A percentile compares a stretch with the other conserved stretches of the same genome.
Evolutionary conservation across 345 rosid genomes (phyloP).

Genomic region (Excoecaria agallocha): DNA sequence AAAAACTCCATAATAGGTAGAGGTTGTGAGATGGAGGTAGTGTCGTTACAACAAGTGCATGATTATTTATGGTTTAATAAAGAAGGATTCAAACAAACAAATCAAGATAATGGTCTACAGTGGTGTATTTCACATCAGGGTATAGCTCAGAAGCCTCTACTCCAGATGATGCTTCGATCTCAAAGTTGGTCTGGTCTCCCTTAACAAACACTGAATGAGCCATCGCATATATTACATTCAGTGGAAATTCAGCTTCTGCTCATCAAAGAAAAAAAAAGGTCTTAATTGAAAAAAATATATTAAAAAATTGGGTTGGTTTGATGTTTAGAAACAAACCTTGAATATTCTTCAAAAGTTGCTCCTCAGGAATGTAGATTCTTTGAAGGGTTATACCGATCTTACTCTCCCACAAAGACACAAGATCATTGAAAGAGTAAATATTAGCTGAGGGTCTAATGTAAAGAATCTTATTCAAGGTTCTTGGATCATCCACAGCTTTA

Average conservation of each 20-base stretch:
- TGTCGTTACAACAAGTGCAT: too few species aligned
- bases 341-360: not conserved
- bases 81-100: slow-evolving; percentile 37
- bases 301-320: too few species aligned
- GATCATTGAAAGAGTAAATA: not conserved
- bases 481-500: slow-evolving; percentile 1
- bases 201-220: slow-evolving; percentile 61
- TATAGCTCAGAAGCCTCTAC: slow-evolving; percentile 76
- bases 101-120: slow-evolving; percentile 58
- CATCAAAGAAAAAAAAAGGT: not conserved
- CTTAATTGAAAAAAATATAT: too few species aligned
- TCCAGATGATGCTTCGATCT: slow-evolving; percentile 62
- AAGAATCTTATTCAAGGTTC: not conserved
- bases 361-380: not conserved
- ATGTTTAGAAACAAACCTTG: not conserved
- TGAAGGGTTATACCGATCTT: not conserved
- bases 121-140: slow-evolving; percentile 73
- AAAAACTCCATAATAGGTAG: too few species aligned
- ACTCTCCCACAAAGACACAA: slow-evolving; percentile 2
- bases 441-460: not conserved
- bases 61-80: too few species aligned
- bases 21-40: too few species aligned
- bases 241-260: slow-evolving; percentile 57
- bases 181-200: slow-evolving; percentile 65
- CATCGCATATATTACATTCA: slow-evolving; percentile 44